Percentiles rank a stretch among this genome's conserved stretches.
Evolutionary conservation across 1,284 basidiomycete species (phyloP).

Genomic region (Rhodotorula sp.): DNA sequence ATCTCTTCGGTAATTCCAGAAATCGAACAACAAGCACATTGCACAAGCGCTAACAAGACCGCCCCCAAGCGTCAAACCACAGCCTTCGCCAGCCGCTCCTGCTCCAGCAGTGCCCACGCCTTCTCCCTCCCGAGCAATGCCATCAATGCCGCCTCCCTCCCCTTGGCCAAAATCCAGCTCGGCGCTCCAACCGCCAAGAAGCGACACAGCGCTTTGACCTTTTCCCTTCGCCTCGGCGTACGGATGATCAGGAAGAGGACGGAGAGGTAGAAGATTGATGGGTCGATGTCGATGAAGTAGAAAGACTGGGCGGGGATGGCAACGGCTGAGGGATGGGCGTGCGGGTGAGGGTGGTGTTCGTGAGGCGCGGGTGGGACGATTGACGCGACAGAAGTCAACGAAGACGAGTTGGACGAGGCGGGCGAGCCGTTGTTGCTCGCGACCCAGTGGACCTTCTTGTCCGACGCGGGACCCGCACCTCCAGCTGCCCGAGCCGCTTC

Average conservation of each 20-base stretch:
- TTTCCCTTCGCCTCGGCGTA: constrained; percentile 23
- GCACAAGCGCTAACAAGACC: no score
- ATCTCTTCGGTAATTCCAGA: no score
- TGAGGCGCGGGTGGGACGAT: background rate
- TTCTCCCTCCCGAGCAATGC: constrained; percentile 5
- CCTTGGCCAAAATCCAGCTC: background rate
- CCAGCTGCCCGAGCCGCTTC: background rate
- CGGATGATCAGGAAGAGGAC: constrained; percentile 28
- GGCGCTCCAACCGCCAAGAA: constrained; percentile 1
- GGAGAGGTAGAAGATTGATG: constrained; percentile 17
- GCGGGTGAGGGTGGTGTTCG: background rate
- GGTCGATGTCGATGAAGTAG: constrained; percentile 22
- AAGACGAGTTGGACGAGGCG: background rate
- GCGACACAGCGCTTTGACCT: constrained; percentile 6
- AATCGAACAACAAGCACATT: no score
- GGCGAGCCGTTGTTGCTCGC: background rate
- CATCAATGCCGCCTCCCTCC: constrained; percentile 1
- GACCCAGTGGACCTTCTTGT: constrained; percentile 22
- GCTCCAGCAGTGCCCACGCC: constrained; percentile 2
- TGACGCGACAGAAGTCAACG: constrained; percentile 1
- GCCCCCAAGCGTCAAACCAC: no score
- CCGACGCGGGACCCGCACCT: background rate
- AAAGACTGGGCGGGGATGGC: background rate
- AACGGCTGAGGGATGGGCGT: background rate
- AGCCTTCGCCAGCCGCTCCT: background rate